phyloP scores from a whole-genome alignment of 73 alveolate genomes.

The Uronychia binucleata region DNA sequence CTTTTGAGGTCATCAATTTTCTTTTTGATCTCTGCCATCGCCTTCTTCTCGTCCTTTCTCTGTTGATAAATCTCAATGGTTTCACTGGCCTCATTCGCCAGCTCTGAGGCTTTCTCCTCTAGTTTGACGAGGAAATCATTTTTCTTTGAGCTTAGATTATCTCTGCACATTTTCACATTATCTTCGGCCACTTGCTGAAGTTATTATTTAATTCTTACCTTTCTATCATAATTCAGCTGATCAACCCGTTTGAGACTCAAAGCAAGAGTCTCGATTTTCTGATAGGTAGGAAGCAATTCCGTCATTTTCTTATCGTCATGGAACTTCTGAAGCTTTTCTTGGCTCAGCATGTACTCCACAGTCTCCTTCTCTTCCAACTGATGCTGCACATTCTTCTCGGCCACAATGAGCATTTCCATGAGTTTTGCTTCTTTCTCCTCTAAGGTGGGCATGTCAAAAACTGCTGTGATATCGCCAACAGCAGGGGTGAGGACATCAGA shows the following conservation, averaged over 20 bases:
- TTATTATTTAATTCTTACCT: too few species aligned
- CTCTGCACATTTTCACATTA: not conserved
- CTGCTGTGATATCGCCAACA: not conserved
- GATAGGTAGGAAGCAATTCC: not conserved
- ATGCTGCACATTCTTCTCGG: constrained; percentile 1
- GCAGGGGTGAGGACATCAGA: not conserved
- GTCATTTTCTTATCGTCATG: not conserved
- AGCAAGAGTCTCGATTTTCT: not conserved
- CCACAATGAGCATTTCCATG: not conserved
- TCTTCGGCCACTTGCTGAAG: not conserved
- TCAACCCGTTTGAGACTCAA: not conserved
- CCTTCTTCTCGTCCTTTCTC: not conserved
- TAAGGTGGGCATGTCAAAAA: not conserved
- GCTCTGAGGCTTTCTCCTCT: not conserved
- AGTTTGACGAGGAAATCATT: too few species aligned
- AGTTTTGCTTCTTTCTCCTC: not conserved
- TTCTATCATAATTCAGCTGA: not conserved
- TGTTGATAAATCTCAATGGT: not conserved
- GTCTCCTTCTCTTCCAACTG: not conserved
- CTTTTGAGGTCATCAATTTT: not conserved
- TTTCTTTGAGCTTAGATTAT: not conserved
- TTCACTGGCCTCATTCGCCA: not conserved
- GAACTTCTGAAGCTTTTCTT: not conserved
- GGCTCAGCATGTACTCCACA: not conserved
- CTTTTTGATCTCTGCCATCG: not conserved